Evolutionary conservation across 345 rosid species (phyloP), one percentile per base, ranked within the genome.

Genomic region (Euphorbia tirucalli): DNA sequence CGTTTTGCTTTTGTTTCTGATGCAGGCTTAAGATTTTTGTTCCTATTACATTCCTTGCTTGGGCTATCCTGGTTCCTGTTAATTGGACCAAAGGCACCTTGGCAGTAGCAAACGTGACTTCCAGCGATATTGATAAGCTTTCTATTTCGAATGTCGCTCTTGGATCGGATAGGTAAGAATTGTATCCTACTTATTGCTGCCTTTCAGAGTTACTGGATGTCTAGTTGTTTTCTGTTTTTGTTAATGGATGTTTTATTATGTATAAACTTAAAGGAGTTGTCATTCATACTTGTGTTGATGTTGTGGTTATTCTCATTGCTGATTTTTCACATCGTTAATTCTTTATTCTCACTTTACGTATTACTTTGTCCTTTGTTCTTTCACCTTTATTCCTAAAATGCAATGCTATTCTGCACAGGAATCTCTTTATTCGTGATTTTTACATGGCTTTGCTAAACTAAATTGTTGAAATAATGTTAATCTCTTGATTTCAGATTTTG

Each of bases 81-180:
- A 85, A 92, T 77, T 86, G 66, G 73, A 94, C 97, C 14, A 92
- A 88, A 65, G 31, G 60, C 58, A 76, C 86, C 22, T 75, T 90
- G 52, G 82, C 81, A 41, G 1, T 71, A n/a, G 49, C 60, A 22
- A 85, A 90, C 65, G 89, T 94, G 63, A 94, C 96, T 75, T 71
- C 91, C 7, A 94, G 96, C 61, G 86, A 90, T 67, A 89, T 94
- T 44, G 98, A 94, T 85, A 89, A 85, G 84, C 96, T 94, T 54
- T 87, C 98, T 3, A 85, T 94, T 65, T 92, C 98, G 57, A 94
- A 94, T 74, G 71, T 94, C 71, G 91, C 95, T 4, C 58, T 4
- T 27, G n/a, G 1, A 62, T 94, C 98, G 21, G 25, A 76, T 16
- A 89, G 98, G 98, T 94, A 65, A 49, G 76, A 18, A 27, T 28